phyloP scores from a whole-genome alignment of 1,284 basidiomycete species.

The Apiotrichum domesticum region DNA sequence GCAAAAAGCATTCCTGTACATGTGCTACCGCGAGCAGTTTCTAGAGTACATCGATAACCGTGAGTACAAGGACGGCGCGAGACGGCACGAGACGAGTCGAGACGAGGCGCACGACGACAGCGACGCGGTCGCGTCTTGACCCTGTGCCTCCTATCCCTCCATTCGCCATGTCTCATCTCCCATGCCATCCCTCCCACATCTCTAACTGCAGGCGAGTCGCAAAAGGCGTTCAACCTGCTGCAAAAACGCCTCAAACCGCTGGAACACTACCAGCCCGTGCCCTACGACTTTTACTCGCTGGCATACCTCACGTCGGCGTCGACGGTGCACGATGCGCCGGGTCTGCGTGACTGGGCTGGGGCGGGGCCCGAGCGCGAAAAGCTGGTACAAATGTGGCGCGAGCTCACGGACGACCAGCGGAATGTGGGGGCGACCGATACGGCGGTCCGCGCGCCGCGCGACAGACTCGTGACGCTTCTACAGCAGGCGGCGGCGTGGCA shows the following conservation, averaged over 20 bases:
- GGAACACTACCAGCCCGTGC: conserved; percentile 51
- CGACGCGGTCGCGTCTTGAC: too few species aligned
- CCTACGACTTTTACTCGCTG: conserved; percentile 50
- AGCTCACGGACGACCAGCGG: conserved; percentile 27
- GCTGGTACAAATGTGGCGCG: conserved; percentile 45
- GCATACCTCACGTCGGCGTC: conserved; percentile 50
- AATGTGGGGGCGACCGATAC: neutral
- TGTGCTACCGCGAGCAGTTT: conserved; percentile 45
- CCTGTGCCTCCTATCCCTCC: too few species aligned
- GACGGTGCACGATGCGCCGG: conserved; percentile 50
- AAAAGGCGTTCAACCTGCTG: conserved; percentile 51
- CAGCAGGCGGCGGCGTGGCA: conserved; percentile 51
- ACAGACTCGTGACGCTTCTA: conserved; percentile 46
- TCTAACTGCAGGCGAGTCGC: conserved; percentile 34
- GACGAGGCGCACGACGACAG: too few species aligned
- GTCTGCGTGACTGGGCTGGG: conserved; percentile 50
- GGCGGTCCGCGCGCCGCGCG: conserved; percentile 12
- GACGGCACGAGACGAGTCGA: too few species aligned
- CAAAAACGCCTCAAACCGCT: conserved; percentile 51
- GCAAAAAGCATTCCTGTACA: conserved; percentile 50
- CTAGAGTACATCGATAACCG: conserved; percentile 51
- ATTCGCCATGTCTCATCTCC: too few species aligned
- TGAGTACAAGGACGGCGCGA: conserved; percentile 18
- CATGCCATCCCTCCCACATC: neutral
- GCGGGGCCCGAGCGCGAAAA: conserved; percentile 42